Percentiles rank a stretch among this genome's conserved stretches.
Evolutionary conservation across 768 basidiomycete species (phyloP).

Genomic region (Mycena indigotica): DNA sequence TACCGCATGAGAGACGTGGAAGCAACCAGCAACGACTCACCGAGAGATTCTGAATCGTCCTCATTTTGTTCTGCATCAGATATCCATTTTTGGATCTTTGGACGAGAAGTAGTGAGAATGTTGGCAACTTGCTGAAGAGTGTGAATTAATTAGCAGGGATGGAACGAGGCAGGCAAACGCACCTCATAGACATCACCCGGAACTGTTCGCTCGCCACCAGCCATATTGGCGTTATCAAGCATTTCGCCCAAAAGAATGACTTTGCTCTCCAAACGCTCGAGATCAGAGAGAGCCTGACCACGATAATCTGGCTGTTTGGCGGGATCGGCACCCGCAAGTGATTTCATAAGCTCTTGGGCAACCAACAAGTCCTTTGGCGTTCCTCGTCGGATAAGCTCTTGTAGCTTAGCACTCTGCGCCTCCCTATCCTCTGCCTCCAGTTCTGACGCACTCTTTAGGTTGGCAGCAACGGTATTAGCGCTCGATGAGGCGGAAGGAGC

Average conservation of each 20-base stretch:
- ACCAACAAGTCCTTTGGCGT: conserved; percentile 93
- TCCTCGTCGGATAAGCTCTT: conserved; percentile 94
- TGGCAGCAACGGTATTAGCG: conserved; percentile 40
- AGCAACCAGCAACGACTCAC: conserved; percentile 47
- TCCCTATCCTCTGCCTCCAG: conserved; percentile 93
- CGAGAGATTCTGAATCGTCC: conserved; percentile 87
- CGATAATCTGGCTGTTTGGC: conserved; percentile 94
- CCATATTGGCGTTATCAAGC: conserved; percentile 85
- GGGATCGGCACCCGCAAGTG: conserved; percentile 91
- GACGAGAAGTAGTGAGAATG: conserved; percentile 78
- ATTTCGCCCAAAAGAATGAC: conserved; percentile 96
- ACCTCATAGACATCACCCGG: conserved; percentile 93
- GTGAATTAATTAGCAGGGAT: conserved; percentile 1
- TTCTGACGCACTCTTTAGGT: conserved; percentile 93
- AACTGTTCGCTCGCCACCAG: conserved; percentile 76
- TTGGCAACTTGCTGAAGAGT: conserved; percentile 79
- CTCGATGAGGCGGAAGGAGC: conserved; percentile 33
- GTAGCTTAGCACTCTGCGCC: conserved; percentile 96
- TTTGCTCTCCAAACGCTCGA: conserved; percentile 93
- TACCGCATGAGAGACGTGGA: neutral
- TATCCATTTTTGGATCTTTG: conserved; percentile 98
- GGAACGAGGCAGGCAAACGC: conserved; percentile 29
- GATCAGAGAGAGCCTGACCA: conserved; percentile 82
- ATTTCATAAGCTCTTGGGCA: conserved; percentile 97
- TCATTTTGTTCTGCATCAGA: conserved; percentile 89